Conservation (phyloP, 1,284 basidiomycete species). For the Rugosomyces carneus region DNA sequence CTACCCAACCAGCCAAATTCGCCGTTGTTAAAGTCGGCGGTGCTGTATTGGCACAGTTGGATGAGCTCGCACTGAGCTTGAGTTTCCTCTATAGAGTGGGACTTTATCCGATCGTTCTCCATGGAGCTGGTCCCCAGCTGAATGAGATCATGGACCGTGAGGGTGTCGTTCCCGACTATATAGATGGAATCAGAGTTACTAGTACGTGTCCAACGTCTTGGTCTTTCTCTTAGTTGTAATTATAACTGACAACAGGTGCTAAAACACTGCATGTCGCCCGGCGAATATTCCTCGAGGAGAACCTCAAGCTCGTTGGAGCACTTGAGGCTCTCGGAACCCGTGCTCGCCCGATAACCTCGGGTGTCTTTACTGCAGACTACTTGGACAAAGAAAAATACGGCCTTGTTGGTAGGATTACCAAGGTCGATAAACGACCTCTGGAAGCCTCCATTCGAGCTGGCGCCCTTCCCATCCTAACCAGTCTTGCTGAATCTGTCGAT, state of each 20-base stretch:
- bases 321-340: conserved; percentile 90
- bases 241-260: conserved; percentile 49
- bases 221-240: not conserved
- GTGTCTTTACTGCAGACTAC: conserved; percentile 93
- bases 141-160: conserved; percentile 89
- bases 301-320: conserved; percentile 85
- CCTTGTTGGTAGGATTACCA: conserved; percentile 91
- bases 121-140: conserved; percentile 92
- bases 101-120: conserved; percentile 89
- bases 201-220: conserved; percentile 38
- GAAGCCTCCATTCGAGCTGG: conserved; percentile 93
- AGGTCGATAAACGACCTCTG: conserved; percentile 89
- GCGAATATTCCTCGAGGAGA: conserved; percentile 94
- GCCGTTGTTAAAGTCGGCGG: conserved; percentile 95
- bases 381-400: conserved; percentile 92
- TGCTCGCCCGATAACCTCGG: conserved; percentile 91
- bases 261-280: conserved; percentile 91
- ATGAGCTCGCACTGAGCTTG: conserved; percentile 87
- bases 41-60: conserved; percentile 84
- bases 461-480: conserved; percentile 89
- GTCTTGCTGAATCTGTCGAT: conserved; percentile 84
- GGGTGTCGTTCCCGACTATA: conserved; percentile 90
- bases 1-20: conserved; percentile 81
- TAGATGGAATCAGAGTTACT: conserved; percentile 92
- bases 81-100: conserved; percentile 93